A percentile compares a stretch with the other conserved stretches of the same genome.
phyloP scores from a whole-genome alignment of 1,284 basidiomycete genomes.

The Sporisorium exsertum region DNA sequence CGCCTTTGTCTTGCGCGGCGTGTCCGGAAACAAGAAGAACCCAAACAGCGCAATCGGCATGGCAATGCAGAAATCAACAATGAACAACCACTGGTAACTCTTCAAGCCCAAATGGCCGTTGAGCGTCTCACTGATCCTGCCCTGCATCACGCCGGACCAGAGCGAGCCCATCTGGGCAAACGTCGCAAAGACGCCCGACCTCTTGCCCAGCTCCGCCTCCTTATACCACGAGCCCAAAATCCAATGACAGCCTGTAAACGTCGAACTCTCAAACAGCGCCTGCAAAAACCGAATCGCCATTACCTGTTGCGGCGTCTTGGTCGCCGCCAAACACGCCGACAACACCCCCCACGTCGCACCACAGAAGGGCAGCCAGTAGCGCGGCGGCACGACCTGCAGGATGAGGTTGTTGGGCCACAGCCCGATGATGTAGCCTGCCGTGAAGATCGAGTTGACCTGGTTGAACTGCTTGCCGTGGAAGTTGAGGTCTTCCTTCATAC shows the following conservation, averaged over 20 bases:
- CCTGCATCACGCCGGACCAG: conserved; percentile 80
- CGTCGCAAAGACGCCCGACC: conserved; percentile 79
- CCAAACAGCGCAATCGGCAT: conserved; percentile 78
- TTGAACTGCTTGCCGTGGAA: conserved; percentile 80
- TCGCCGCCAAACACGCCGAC: conserved; percentile 38
- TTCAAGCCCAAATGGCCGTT: conserved; percentile 75
- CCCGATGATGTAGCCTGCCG: conserved; percentile 65
- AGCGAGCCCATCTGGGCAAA: conserved; percentile 74
- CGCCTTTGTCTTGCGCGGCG: conserved; percentile 76
- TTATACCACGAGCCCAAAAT: conserved; percentile 82
- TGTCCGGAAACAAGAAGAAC: conserved; percentile 79
- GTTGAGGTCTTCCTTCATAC: conserved; percentile 81
- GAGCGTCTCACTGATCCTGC: conserved; percentile 75
- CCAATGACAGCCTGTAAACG: conserved; percentile 72
- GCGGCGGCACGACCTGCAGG: conserved; percentile 61
- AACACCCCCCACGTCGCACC: conserved; percentile 61
- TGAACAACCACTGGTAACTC: conserved; percentile 80
- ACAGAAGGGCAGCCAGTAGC: conserved; percentile 54
- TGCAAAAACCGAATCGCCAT: conserved; percentile 81
- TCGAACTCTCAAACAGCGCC: conserved; percentile 78
- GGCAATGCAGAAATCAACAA: conserved; percentile 80
- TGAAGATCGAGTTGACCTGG: conserved; percentile 71
- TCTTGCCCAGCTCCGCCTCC: conserved; percentile 77
- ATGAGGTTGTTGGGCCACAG: conserved; percentile 64
- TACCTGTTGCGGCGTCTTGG: conserved; percentile 71